Evolutionary conservation across 2,329 filamentous ascomycete genomes (phyloP).

Genomic region (Colletotrichum endophyticum): DNA sequence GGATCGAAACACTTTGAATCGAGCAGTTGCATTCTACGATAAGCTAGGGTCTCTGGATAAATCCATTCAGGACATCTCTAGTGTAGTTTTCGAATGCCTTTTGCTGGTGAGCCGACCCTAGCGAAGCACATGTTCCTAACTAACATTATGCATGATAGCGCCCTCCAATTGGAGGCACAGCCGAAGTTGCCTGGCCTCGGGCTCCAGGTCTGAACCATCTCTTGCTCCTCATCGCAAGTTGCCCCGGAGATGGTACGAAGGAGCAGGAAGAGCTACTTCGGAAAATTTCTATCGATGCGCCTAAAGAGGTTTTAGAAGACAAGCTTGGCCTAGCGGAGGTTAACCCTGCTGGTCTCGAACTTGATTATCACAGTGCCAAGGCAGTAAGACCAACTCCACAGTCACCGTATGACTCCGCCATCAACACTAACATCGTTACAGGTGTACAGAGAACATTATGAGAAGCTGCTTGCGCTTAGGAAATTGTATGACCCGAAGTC

Average conservation of each 20-base stretch:
- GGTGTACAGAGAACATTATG: conserved; percentile 4
- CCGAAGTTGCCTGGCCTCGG: conserved; percentile 7
- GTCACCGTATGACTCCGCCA: neutral
- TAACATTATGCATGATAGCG: neutral
- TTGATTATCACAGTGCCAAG: neutral
- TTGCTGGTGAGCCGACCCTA: neutral
- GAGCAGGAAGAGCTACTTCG: neutral
- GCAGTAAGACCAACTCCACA: neutral
- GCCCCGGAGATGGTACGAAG: neutral
- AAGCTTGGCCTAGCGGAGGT: neutral
- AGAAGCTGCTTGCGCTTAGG: neutral
- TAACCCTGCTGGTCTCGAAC: conserved; percentile 6
- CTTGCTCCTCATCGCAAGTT: neutral
- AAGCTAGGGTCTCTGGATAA: neutral
- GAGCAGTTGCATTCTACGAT: neutral
- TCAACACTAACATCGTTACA: neutral
- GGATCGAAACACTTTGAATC: neutral
- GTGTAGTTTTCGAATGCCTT: neutral
- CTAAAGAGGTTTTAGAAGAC: neutral
- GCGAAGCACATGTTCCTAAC: neutral
- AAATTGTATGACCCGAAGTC: neutral
- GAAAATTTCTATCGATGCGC: neutral
- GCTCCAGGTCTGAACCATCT: neutral
- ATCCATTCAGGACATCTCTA: neutral
- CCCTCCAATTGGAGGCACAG: neutral